Conservation (phyloP, 2,329 filamentous ascomycete genomes). For the Diplodia scrobiculata region DNA sequence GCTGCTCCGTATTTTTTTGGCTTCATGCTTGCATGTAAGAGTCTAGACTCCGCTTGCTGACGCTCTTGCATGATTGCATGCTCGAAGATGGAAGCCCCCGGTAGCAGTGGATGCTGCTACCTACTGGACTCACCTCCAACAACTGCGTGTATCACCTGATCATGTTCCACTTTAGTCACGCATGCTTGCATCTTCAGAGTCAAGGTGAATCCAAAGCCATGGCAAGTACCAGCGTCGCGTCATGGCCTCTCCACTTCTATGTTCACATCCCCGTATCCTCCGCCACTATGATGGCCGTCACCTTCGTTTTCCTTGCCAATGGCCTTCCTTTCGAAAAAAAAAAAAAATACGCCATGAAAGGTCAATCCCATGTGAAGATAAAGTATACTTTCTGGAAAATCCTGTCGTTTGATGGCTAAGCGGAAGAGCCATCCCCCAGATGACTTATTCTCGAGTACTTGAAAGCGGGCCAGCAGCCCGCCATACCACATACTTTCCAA, state of each 20-base stretch:
- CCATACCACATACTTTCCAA: too few species aligned
- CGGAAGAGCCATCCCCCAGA: too few species aligned
- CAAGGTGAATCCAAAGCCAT: background rate
- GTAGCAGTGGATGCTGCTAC: too few species aligned
- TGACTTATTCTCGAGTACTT: too few species aligned
- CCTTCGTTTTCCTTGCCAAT: constrained; percentile 34
- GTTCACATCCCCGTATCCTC: constrained; percentile 45
- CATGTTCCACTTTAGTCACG: background rate
- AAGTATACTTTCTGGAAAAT: too few species aligned
- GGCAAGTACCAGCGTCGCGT: background rate
- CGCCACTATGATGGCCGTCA: constrained; percentile 42
- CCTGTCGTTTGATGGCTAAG: too few species aligned
- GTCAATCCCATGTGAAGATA: too few species aligned
- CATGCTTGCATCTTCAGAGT: background rate
- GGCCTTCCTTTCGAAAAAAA: constrained; percentile 29
- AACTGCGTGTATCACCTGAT: background rate
- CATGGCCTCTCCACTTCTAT: constrained; percentile 35
- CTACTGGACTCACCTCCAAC: background rate
- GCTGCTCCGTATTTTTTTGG: background rate
- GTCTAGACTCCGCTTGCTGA: background rate
- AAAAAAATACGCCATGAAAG: constrained; percentile 39
- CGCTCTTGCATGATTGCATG: background rate
- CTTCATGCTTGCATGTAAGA: background rate
- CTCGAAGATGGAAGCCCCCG: background rate
- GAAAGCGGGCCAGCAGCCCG: too few species aligned